Conservation (phyloP, 2,329 filamentous ascomycete genomes). For the Fusarium secorum region DNA sequence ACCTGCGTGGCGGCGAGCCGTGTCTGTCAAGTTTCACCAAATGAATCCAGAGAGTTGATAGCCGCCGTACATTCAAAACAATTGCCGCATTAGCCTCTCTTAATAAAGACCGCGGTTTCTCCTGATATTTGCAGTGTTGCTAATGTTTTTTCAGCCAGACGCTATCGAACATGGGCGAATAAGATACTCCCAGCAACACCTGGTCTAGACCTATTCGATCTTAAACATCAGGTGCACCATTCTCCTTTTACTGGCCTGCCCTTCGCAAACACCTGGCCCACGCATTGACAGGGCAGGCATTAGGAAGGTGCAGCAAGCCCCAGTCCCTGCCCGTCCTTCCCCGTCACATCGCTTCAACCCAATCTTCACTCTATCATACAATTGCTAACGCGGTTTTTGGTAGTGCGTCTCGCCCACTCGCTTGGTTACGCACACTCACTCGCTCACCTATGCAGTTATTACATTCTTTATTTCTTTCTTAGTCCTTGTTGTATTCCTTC, state of each 20-base stretch:
- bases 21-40: slow-evolving; percentile 4
- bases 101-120: not conserved
- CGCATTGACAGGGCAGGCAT: slow-evolving; percentile 33
- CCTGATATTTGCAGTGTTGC: slow-evolving; percentile 20
- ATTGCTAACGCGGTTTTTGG: slow-evolving; percentile 35
- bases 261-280: slow-evolving; percentile 28
- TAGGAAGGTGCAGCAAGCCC: slow-evolving; percentile 31
- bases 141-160: not conserved
- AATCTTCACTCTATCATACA: slow-evolving; percentile 32
- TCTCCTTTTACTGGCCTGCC: slow-evolving; percentile 28
- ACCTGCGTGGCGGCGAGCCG: not conserved
- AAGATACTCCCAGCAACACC: not conserved
- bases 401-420: slow-evolving; percentile 38
- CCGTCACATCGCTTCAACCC: slow-evolving; percentile 24
- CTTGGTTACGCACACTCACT: slow-evolving; percentile 35
- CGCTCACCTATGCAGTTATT: slow-evolving; percentile 17
- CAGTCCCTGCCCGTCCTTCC: slow-evolving; percentile 27
- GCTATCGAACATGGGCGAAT: slow-evolving; percentile 26
- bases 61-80: slow-evolving; percentile 1
- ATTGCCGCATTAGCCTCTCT: slow-evolving; percentile 12
- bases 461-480: slow-evolving; percentile 31
- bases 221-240: slow-evolving; percentile 20
- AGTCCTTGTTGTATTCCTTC: slow-evolving; percentile 15
- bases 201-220: slow-evolving; percentile 29
- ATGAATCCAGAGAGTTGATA: not conserved